Percentiles rank a stretch among this genome's conserved stretches.
Evolutionary conservation across 2,329 filamentous ascomycete species (phyloP).

Genomic region (Colletotrichum sp.): DNA sequence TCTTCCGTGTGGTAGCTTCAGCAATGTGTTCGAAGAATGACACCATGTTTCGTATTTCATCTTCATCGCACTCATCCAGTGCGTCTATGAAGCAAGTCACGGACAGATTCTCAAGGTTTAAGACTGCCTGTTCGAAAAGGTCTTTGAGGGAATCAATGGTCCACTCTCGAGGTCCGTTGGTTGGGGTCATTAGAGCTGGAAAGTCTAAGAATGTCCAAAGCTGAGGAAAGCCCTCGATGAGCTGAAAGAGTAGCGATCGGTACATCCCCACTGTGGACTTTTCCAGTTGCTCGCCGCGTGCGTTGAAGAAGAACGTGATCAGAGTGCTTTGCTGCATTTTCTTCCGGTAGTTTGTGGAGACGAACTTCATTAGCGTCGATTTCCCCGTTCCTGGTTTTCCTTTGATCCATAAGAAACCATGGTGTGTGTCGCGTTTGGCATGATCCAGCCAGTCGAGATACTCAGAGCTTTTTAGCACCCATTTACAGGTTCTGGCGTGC

Average conservation of each 20-base stretch:
- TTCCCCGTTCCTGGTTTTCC: not conserved
- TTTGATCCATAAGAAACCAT: not conserved
- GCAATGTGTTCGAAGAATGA: not conserved
- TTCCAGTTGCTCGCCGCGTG: not conserved
- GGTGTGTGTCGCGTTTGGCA: not conserved
- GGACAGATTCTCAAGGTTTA: not conserved
- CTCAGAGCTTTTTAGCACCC: not conserved
- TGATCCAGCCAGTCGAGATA: not conserved
- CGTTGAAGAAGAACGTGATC: not conserved
- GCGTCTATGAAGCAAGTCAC: slow-evolving; percentile 17
- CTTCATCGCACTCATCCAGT: slow-evolving; percentile 8
- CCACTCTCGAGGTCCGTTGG: not conserved
- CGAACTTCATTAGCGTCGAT: not conserved
- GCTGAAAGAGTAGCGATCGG: not conserved
- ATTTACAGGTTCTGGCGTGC: not conserved
- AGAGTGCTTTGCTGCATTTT: not conserved
- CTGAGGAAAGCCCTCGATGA: not conserved
- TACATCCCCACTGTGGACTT: not conserved
- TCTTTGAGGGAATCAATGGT: not conserved
- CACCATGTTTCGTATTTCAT: not conserved
- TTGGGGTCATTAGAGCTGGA: accelerated
- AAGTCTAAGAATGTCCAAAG: not conserved
- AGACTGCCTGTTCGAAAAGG: not conserved
- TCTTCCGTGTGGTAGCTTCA: not conserved
- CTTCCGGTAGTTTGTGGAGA: not conserved